Conservation (phyloP, 495 filamentous ascomycete genomes). For the Penicillium verhagenii region DNA sequence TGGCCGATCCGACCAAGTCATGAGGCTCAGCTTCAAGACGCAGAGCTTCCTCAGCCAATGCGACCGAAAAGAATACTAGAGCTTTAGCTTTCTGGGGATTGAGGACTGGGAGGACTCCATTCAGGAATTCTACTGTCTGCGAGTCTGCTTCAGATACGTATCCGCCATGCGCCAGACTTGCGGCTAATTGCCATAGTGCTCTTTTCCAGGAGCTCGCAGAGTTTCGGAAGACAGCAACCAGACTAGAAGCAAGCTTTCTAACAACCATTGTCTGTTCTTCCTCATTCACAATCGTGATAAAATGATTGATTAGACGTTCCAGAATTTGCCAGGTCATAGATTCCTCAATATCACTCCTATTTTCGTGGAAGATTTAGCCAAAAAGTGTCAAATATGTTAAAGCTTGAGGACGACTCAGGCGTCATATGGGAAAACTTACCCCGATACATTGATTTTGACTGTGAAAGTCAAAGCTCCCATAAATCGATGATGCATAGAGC, state of each 20-base stretch:
- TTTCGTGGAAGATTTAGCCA: background rate
- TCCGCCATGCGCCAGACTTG: conserved; percentile 55
- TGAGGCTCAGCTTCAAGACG: conserved; percentile 22
- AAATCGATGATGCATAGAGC: conserved; percentile 71
- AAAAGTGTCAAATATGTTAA: background rate
- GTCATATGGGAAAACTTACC: conserved; percentile 10
- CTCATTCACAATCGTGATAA: conserved; percentile 56
- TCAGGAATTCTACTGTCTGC: conserved; percentile 46
- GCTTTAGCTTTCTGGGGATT: conserved; percentile 53
- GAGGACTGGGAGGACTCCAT: conserved; percentile 47
- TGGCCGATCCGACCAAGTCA: conserved; percentile 11
- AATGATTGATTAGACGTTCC: conserved; percentile 67
- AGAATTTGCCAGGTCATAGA: conserved; percentile 62
- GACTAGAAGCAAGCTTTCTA: conserved; percentile 78
- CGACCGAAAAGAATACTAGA: conserved; percentile 69
- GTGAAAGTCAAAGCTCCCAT: conserved; percentile 93
- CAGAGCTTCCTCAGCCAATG: conserved; percentile 69
- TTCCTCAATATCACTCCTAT: conserved; percentile 59
- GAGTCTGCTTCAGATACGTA: conserved; percentile 51
- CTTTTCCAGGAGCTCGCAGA: conserved; percentile 65
- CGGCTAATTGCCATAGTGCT: conserved; percentile 66
- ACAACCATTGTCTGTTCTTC: conserved; percentile 64
- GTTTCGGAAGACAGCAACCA: conserved; percentile 77
- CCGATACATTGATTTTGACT: conserved; percentile 73
- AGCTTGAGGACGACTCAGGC: background rate